phyloP scores from a whole-genome alignment of 2,329 filamentous ascomycete species.

The Ramichloridium luteum region DNA sequence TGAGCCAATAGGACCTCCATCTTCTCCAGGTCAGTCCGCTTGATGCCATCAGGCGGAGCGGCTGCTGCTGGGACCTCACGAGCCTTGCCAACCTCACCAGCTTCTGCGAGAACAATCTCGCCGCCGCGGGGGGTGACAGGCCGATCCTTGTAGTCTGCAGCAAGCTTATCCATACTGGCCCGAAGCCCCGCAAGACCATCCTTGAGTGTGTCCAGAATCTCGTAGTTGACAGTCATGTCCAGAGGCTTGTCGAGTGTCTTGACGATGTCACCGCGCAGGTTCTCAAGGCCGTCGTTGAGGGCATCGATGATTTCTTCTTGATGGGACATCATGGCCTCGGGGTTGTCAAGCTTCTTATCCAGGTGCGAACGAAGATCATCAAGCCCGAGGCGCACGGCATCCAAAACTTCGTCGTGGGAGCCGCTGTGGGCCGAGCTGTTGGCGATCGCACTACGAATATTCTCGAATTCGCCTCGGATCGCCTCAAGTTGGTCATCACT shows the following conservation, averaged over 20 bases:
- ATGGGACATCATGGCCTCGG: conserved; percentile 38
- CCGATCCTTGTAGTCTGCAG: conserved; percentile 31
- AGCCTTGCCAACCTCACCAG: conserved; percentile 30
- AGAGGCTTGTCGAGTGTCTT: conserved; percentile 65
- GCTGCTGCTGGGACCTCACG: conserved; percentile 33
- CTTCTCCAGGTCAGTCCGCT: conserved; percentile 67
- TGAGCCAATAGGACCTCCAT: conserved; percentile 74
- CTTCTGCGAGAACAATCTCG: conserved; percentile 45
- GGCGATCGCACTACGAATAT: conserved; percentile 31
- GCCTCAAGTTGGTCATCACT: conserved; percentile 42
- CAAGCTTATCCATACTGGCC: conserved; percentile 65
- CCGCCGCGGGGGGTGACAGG: conserved; percentile 34
- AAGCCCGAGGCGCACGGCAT: conserved; percentile 37
- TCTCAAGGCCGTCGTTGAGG: conserved; percentile 58
- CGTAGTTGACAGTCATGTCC: conserved; percentile 74
- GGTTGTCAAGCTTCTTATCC: conserved; percentile 42
- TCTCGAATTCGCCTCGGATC: conserved; percentile 39
- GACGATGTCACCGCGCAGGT: conserved; percentile 60
- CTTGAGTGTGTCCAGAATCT: conserved; percentile 79
- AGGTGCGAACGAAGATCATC: conserved; percentile 38
- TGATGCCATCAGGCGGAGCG: conserved; percentile 32
- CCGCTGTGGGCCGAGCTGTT: conserved; percentile 30
- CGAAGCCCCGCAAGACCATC: conserved; percentile 65
- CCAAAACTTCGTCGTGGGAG: conserved; percentile 36
- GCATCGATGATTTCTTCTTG: conserved; percentile 49